These are phyloP conservation scores for Apiotrichum sp. DNA, from an alignment of 1,284 basidiomycete species.

Conservation along the genomic window DNA sequence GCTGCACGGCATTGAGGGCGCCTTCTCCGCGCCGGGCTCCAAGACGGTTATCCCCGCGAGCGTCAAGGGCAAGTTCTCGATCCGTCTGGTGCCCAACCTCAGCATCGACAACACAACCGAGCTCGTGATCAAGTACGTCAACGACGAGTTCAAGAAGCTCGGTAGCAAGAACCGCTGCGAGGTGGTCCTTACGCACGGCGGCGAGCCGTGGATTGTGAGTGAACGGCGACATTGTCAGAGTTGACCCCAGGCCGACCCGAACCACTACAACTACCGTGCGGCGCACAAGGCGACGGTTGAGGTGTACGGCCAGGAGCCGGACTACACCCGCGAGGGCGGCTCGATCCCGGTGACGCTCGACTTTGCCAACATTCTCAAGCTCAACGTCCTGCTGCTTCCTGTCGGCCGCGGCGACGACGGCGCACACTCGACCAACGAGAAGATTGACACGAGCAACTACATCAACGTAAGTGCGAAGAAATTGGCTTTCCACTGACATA, in stretches of 20 bases:
- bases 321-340: constrained; percentile 85
- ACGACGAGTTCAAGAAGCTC: constrained; percentile 75
- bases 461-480: constrained; percentile 52
- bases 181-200: constrained; percentile 68
- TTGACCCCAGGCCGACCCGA: not conserved
- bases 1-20: constrained; percentile 94
- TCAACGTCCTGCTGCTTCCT: constrained; percentile 71
- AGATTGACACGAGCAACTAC: constrained; percentile 88
- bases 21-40: constrained; percentile 75
- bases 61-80: constrained; percentile 85
- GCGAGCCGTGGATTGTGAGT: constrained; percentile 74
- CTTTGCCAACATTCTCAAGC: constrained; percentile 77
- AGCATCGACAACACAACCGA: constrained; percentile 65
- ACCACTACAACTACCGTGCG: constrained; percentile 93
- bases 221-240: not conserved
- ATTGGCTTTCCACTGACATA: too few relatives aligned
- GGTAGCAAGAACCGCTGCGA: constrained; percentile 70
- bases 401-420: constrained; percentile 90
- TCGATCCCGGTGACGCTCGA: constrained; percentile 95
- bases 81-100: constrained; percentile 80
- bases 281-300: constrained; percentile 68
- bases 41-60: constrained; percentile 95
- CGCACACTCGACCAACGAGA: constrained; percentile 86
- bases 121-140: constrained; percentile 65
- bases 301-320: constrained; percentile 75